phyloP scores from a whole-genome alignment of 2,329 filamentous ascomycete genomes.

The Pseudogymnoascus sp. region DNA sequence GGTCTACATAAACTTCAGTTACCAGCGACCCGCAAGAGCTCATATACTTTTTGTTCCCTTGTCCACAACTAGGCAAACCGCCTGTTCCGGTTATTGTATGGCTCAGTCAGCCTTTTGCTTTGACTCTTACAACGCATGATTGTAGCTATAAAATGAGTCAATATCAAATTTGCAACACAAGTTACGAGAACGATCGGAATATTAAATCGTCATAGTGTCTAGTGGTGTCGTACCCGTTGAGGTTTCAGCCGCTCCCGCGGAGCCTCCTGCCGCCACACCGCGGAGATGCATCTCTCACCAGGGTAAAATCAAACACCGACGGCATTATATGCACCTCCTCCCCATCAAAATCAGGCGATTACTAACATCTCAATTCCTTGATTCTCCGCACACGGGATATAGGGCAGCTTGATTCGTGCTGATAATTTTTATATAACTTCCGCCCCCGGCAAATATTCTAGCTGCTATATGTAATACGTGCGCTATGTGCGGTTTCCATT shows the following conservation, averaged over 20 bases:
- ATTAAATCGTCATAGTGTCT: background rate
- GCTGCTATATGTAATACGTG: background rate
- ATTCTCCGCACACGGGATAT: background rate
- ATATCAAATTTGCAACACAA: background rate
- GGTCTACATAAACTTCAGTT: background rate
- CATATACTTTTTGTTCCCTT: background rate
- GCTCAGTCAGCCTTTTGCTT: background rate
- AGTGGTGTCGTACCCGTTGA: background rate
- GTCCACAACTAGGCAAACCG: background rate
- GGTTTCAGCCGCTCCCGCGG: background rate
- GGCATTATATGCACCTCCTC: background rate
- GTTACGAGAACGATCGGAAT: background rate
- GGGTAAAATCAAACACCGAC: background rate
- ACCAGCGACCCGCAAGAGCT: background rate
- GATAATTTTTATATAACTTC: background rate
- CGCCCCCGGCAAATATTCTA: background rate
- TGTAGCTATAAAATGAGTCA: background rate
- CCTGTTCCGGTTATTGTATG: background rate
- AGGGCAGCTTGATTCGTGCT: background rate
- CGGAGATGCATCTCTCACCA: background rate
- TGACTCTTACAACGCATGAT: background rate
- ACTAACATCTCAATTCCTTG: background rate
- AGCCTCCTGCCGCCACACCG: background rate
- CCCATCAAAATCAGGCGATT: background rate
- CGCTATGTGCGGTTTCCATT: background rate